Base-by-base conservation (phyloP, 441 rosid species). In the Codiaeum variegatum region DNA sequence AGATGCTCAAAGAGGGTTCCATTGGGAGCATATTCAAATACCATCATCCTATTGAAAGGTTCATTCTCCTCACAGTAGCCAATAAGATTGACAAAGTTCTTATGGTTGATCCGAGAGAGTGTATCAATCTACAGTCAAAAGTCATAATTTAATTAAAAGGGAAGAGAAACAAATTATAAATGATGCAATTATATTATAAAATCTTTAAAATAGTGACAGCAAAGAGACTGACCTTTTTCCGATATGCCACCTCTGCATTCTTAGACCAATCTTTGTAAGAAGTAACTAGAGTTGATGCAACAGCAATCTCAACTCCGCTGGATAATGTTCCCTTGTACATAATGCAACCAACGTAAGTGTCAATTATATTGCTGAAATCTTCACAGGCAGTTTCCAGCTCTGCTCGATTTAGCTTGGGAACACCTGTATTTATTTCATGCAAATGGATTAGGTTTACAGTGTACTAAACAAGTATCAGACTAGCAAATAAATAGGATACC, bases 11-110 rank as follows among this genome's bases (percentile, higher is more conserved):
- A 90, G 68, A 94, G 83, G 15, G 81, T 76, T 62, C 98, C 98
- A 66, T 91, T 94, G 16, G 98, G 94, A 82, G 96, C 97, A 77
- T 94, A 91, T 86, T 94, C 98, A 65, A 92, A 94, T 72, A 94
- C 97, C 89, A 94, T 86, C 88, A 94, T 91, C 78, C 98, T 86
- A 71, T 76, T 85, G 82, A 94, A 94, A 49, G 97, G 98, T 72
- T 87, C 88, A 49, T 91, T 76, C 77, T 92, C 97, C 80, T 88
- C 94, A 55, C 93, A 92, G 71, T 73, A 89, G 52, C 97, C 97
- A 68, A 94, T 86, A 71, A 94, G 97, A 79, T 92, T 94, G 68
- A 91, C 89, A 75, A 90, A 94, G 83, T 92, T 94, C 83, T 90
- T 94, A 77, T 92, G 97, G 83, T 90, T 92, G 23, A 92, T 46